A percentile compares a stretch with the other conserved stretches of the same genome.
Evolutionary conservation across 345 rosid genomes (phyloP).

Genomic region (Stellera chamaejasme): DNA sequence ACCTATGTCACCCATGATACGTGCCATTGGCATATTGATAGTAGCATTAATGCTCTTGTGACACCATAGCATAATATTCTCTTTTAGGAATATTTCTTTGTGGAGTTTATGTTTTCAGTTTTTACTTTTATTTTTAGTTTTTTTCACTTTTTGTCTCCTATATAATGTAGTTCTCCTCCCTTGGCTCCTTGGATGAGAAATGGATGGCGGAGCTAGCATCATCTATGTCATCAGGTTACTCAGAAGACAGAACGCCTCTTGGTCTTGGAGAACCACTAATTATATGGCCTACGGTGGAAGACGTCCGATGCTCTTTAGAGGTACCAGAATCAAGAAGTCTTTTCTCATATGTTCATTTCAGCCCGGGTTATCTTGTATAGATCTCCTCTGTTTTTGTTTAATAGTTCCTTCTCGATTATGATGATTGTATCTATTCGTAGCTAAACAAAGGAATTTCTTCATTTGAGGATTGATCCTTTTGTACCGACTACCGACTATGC

Average conservation of each 20-base stretch:
- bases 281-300: conserved; percentile 94
- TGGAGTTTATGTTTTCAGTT: not conserved
- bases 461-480: not conserved
- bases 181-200: conserved; percentile 90
- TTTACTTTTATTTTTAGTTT: conserved; percentile 1
- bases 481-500: not conserved
- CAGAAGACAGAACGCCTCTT: conserved; percentile 70
- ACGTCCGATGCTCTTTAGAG: conserved; percentile 90
- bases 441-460: not conserved
- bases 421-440: not conserved
- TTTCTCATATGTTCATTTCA: not conserved
- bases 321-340: conserved; percentile 28
- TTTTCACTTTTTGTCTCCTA: conserved; percentile 7
- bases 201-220: conserved; percentile 83
- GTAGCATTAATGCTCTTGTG: too few species aligned
- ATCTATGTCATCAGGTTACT: conserved; percentile 73
- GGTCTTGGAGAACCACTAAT: conserved; percentile 73
- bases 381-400: too few species aligned
- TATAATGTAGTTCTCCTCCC: conserved; percentile 83
- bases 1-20: not conserved
- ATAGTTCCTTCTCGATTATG: not conserved
- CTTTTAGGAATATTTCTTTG: not conserved
- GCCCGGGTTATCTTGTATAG: too few species aligned
- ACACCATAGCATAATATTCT: too few species aligned
- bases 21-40: not conserved